phyloP scores from a whole-genome alignment of 139 green algal genomes.

The Micractinium conductrix region DNA sequence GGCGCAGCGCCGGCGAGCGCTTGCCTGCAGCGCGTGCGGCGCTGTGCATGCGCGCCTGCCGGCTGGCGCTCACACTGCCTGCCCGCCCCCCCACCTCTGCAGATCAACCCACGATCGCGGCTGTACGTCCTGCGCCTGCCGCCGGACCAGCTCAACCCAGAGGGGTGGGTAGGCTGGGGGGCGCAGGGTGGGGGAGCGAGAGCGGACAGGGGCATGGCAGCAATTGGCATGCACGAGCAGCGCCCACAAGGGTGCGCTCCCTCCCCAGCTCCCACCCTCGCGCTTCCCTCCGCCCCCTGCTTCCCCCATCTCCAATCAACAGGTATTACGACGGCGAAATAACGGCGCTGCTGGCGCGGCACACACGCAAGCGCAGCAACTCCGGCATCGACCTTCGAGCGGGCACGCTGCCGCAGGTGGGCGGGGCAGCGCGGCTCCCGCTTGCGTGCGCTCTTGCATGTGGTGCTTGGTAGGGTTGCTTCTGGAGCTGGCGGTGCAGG shows the following conservation, averaged over 20 bases:
- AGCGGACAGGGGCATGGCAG: too few relatives aligned
- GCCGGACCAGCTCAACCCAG: slow-evolving; percentile 81
- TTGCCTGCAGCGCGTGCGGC: too few relatives aligned
- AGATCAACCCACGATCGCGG: slow-evolving; percentile 46
- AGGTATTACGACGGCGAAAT: slow-evolving; percentile 55
- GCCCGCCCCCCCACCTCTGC: not conserved
- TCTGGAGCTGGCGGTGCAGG: too few relatives aligned
- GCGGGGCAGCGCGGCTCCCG: too few relatives aligned
- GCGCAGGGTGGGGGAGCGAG: not conserved
- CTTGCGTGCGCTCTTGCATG: too few relatives aligned
- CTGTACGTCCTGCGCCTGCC: slow-evolving; percentile 57
- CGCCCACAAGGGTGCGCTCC: too few relatives aligned
- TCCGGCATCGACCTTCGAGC: slow-evolving; percentile 57
- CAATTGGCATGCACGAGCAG: too few relatives aligned
- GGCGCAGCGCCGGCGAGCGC: too few relatives aligned
- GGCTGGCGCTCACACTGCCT: too few relatives aligned
- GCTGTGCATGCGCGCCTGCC: too few relatives aligned
- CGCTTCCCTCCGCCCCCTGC: not conserved
- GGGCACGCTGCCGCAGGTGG: slow-evolving; percentile 54
- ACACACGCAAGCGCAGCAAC: slow-evolving; percentile 43
- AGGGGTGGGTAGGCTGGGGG: slow-evolving; percentile 43
- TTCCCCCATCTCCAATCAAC: not conserved
- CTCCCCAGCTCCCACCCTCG: too few relatives aligned
- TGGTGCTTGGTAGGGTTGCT: too few relatives aligned
- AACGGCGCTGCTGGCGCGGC: slow-evolving; percentile 34